Conservation (phyloP, 2,329 filamentous ascomycete species). For the Tolypocladium guangdongense region DNA sequence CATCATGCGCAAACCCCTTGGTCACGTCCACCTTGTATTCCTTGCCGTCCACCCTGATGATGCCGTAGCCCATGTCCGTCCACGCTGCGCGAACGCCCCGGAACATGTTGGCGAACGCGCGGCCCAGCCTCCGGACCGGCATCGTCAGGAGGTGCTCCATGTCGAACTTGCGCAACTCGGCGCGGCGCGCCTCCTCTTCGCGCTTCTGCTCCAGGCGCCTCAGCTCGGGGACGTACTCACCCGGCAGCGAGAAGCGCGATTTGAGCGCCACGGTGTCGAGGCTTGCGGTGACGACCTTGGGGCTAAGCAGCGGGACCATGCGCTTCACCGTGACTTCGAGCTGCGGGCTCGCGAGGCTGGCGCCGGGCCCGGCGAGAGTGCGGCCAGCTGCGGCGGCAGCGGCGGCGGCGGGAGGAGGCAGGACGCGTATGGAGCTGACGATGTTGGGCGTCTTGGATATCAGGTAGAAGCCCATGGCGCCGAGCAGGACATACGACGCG, state of each 20-base stretch:
- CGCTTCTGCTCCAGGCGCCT: conserved; percentile 17
- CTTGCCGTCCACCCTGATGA: conserved; percentile 34
- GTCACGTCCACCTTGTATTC: conserved; percentile 48
- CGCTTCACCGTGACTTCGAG: conserved; percentile 43
- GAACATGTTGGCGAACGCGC: conserved; percentile 30
- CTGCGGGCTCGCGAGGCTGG: conserved; percentile 20
- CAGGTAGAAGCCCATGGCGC: conserved; percentile 48
- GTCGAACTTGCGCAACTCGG: conserved; percentile 37
- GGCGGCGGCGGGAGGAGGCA: conserved; percentile 30
- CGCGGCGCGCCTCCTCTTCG: conserved; percentile 25
- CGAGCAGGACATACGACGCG: conserved; percentile 48
- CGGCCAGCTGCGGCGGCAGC: conserved; percentile 7
- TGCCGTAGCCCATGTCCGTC: conserved; percentile 45
- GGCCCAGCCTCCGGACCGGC: conserved; percentile 41
- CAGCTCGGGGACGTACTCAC: conserved; percentile 25
- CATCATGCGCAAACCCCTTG: conserved; percentile 46
- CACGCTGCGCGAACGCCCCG: conserved; percentile 37
- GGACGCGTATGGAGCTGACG: conserved; percentile 45
- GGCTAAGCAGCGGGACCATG: conserved; percentile 34
- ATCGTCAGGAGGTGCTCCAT: conserved; percentile 44
- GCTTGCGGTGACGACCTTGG: conserved; percentile 28
- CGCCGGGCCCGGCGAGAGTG: conserved; percentile 1
- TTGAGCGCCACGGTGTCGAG: conserved; percentile 23
- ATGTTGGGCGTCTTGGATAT: conserved; percentile 46
- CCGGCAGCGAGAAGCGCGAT: conserved; percentile 26